Evolutionary conservation across 148 eudicot genomes (phyloP).

Genomic region (Limonium bicolor): DNA sequence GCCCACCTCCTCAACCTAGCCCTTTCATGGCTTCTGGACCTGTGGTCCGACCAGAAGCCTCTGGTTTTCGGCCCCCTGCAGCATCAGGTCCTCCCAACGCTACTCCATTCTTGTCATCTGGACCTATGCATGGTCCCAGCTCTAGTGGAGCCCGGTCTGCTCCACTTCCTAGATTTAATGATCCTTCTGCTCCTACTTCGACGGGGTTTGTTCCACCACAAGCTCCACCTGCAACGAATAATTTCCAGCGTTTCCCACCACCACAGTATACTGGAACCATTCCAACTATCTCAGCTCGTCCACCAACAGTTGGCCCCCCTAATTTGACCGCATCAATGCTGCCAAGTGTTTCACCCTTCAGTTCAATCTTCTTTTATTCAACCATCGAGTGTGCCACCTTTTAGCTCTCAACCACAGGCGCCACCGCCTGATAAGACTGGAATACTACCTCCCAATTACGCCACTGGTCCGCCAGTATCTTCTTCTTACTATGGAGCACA

Average conservation of each 20-base stretch:
- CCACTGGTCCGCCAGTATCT: constrained; percentile 21
- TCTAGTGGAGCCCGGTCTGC: too few relatives aligned
- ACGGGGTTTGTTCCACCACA: constrained; percentile 25
- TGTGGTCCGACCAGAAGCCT: constrained; percentile 43
- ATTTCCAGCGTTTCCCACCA: constrained; percentile 37
- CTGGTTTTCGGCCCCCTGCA: constrained; percentile 41
- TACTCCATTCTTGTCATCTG: constrained; percentile 33
- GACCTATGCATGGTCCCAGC: too few relatives aligned
- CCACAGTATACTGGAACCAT: constrained; percentile 42
- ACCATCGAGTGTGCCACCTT: constrained; percentile 31
- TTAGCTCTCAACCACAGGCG: constrained; percentile 22
- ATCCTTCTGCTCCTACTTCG: constrained; percentile 16
- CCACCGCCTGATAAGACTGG: constrained; percentile 17
- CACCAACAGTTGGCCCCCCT: constrained; percentile 35
- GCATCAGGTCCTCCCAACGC: constrained; percentile 22
- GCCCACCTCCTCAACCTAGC: constrained; percentile 34
- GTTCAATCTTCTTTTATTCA: constrained; percentile 33
- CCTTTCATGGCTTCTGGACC: constrained; percentile 60
- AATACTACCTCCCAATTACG: constrained; percentile 36
- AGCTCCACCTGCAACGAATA: constrained; percentile 15
- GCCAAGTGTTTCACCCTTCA: constrained; percentile 30
- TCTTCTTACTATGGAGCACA: constrained; percentile 34
- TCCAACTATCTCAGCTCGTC: constrained; percentile 26
- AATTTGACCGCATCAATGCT: constrained; percentile 23
- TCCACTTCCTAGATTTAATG: too few relatives aligned